Base-by-base conservation (phyloP, 257 asterid species). In the Salvia miltiorrhiza region DNA sequence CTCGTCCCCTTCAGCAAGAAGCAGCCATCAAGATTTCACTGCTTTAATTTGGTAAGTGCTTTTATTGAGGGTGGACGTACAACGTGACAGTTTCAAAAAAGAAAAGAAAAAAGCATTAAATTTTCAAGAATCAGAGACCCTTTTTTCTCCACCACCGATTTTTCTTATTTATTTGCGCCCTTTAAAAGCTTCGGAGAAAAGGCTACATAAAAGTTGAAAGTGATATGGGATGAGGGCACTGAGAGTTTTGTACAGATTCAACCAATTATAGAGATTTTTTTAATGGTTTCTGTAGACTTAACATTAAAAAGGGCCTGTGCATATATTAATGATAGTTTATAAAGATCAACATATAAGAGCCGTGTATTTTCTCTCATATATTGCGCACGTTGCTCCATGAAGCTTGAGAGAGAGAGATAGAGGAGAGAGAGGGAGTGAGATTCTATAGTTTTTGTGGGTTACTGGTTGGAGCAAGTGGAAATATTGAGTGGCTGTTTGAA, bases 331-430 rank as follows among this genome's bases (percentile, higher is more conserved):
- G 37, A 23, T 40, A 20, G 35, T 53, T 71, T 37, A 65, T 37
- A n/a, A 48, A 65, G 54, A 54, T 70, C 58, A 47, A 62, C 21
- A 73, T 47, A 58, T 4, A 54, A 54, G 55, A 73, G 70, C 71
- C 54, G 67, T 24, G 58, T 43, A 6, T 53, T 52, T 26, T 63
- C 35, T 67, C 57, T 41, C 20, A 55, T 50, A 41, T 47, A 62
- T 20, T 69, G 50, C 61, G 67, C 86, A 81, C 83, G 71, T 77
- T 71, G 85, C 85, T 83, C 83, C 83, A 79, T 48, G 79, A 77
- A 75, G 80, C 30, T 52, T 49, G 52, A 76, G 74, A 72, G 77
- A 67, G 73, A 52, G 62, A 47, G 37, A 10, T 40, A 40, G 53
- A 28, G n/a, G n/a, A n/a, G n/a, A n/a, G n/a, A n/a, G n/a, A n/a